Evolutionary conservation across 768 basidiomycete genomes (phyloP), one percentile per base, ranked within the genome.

Genomic region (Tricholoma matsutake): DNA sequence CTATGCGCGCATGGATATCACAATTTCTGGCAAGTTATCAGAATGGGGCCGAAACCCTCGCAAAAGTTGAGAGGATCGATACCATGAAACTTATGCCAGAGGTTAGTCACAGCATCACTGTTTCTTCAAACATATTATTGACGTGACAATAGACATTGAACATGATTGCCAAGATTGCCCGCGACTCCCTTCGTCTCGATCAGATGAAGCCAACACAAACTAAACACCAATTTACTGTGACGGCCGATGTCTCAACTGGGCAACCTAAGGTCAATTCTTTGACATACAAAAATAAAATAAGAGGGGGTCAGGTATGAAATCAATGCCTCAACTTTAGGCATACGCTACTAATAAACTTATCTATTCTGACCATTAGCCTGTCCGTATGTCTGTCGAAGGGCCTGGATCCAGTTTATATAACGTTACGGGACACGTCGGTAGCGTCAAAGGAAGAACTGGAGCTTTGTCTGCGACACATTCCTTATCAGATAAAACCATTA

Each of bases 1-100:
- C 75, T 13, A 72, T 73, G 63, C 74, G 82, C 1, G 82, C 83
- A 1, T 85, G 83, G 83, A 68, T 82, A 3, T 78, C 83, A 0
- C 78, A 81, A 29, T 82, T 79, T 58, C 61, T 87, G 6, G 69
- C 78, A 2, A 70, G 64, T 1, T 75, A 78, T 57, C 72, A 73
- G 6, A 77, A 79, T 55, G 81, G 81, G 20, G 73, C 73, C 45
- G 76, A 73, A 56, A 71, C 72, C 3, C 80, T 85, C 59, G 75
- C 71, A 0, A 75, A 76, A 20, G 81, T 81, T 1, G 64, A 63
- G 2, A 75, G 71, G 61, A 80, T 87, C 22, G 72, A 86, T 63
- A 83, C 83, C 1, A 61, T 61, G 7, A 75, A 76, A 10, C 64
- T 81, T 47, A 51, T 64, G 1, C 61, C 67, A 1, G 62, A 67